A percentile compares a stretch with the other conserved stretches of the same genome.
Conservation (phyloP, 2,329 filamentous ascomycete genomes). For the Aspergillus latus region DNA sequence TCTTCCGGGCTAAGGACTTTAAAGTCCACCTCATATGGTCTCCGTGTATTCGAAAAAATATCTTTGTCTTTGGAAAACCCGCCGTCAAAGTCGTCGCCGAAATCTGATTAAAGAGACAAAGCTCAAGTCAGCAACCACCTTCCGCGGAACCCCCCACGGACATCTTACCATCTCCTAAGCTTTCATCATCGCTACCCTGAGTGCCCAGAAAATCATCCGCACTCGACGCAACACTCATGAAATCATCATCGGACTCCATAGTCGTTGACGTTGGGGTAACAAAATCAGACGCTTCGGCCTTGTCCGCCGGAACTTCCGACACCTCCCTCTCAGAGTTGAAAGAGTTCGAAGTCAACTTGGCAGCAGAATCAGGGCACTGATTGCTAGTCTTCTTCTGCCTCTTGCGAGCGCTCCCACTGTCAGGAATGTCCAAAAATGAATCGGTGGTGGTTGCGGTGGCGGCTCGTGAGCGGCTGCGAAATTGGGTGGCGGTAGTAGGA, state of each 20-base stretch:
- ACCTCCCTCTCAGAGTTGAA: constrained; percentile 8
- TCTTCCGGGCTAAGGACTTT: constrained; percentile 76
- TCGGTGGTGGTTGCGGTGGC: constrained; percentile 19
- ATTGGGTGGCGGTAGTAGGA: constrained; percentile 32
- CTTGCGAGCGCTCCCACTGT: constrained; percentile 19
- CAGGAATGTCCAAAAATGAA: neutral
- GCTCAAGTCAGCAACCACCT: constrained; percentile 6
- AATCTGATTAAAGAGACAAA: constrained; percentile 43
- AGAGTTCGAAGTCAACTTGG: constrained; percentile 13
- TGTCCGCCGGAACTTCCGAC: constrained; percentile 20
- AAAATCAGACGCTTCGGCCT: constrained; percentile 33
- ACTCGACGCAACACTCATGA: constrained; percentile 80
- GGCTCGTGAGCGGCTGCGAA: constrained; percentile 25
- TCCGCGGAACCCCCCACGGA: neutral
- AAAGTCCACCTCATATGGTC: constrained; percentile 80
- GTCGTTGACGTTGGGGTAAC: constrained; percentile 48
- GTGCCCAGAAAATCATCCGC: constrained; percentile 66
- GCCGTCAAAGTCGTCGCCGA: constrained; percentile 58
- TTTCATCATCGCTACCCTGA: constrained; percentile 72
- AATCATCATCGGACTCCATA: constrained; percentile 97
- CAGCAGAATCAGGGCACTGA: constrained; percentile 13
- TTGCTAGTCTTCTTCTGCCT: constrained; percentile 22
- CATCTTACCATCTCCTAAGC: constrained; percentile 42
- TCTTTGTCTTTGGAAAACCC: constrained; percentile 69
- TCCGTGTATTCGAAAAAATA: constrained; percentile 67